Base-by-base conservation (phyloP, 805 yeast species). In the Myxozyma udenii region DNA sequence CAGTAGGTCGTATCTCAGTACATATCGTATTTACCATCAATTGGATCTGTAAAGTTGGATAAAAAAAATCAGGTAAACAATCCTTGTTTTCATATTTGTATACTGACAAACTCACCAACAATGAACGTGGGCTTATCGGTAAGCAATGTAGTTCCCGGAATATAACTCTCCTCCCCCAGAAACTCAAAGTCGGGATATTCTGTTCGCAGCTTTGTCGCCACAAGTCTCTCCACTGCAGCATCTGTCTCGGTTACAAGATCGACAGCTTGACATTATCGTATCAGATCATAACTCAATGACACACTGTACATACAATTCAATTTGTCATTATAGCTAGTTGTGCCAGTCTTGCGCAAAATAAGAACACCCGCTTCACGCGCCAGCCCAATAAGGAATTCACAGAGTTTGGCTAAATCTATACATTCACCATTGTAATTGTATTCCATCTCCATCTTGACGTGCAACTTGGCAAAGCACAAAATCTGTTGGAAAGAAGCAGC, bases 221-320 rank as follows among this genome's bases (percentile, higher is more conserved):
- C 77, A 38, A 68, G 63, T 4, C 61, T 65, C 62, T 81, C 86
- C 5, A 81, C 81, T 11, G 73, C 72, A 58, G 78, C 78, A 63
- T 81, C 86, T 22, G 78, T 75, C 47, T 76, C 80, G 2, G 86
- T 81, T 9, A 81, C 86, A 22, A 81, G 67, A 62, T 81, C 86
- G 3, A 80, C 84, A 3, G 80, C 73, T 58, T 35, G 4, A 38
- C 51, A 22, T 55, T 48, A 30, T 21, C 25, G n/a, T n/a, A n/a
- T n/a, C n/a, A n/a, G n/a, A n/a, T n/a, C n/a, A n/a, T n/a, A 48
- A 2, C 36, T 7, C 5, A 16, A 25, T 39, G 12, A 6, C 4
- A 24, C 16, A 33, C n/a, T 18, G 30, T 4, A 40, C 21, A 35
- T 48, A 62, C 67, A 44, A 60, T 80, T 80, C 53, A 76, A 75